Percentiles rank a stretch among this genome's conserved stretches.
Conservation (phyloP, 768 basidiomycete species). For the Trametes maxima region DNA sequence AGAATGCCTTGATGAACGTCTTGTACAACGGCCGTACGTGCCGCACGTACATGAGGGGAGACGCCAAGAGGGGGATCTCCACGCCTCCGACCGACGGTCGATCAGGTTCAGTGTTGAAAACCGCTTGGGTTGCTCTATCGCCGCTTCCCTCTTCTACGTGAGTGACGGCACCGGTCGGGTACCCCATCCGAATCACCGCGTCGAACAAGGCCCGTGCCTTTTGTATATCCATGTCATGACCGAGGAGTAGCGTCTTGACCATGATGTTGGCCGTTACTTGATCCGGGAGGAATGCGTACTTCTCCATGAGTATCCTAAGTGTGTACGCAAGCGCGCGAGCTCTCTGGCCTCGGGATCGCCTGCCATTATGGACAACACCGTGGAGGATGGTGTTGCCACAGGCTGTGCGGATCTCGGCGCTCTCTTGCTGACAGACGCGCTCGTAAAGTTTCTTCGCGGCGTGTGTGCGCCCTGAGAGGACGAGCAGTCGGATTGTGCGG, state of each 20-base stretch:
- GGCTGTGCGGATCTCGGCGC: constrained; percentile 34
- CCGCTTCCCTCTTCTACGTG: background rate
- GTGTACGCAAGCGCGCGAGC: constrained; percentile 45
- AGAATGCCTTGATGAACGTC: constrained; percentile 71
- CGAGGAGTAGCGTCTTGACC: constrained; percentile 61
- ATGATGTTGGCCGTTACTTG: constrained; percentile 72
- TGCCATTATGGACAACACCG: constrained; percentile 36
- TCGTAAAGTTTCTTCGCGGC: constrained; percentile 49
- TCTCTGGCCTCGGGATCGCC: constrained; percentile 45
- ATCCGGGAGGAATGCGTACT: constrained; percentile 60
- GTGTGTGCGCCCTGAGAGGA: constrained; percentile 44
- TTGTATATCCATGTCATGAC: constrained; percentile 40
- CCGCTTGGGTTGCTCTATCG: constrained; percentile 20
- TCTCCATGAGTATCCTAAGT: constrained; percentile 45
- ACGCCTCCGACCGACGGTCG: constrained; percentile 15
- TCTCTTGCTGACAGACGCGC: constrained; percentile 13
- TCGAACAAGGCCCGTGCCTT: constrained; percentile 65
- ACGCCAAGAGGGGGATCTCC: constrained; percentile 41
- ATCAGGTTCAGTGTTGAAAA: constrained; percentile 40
- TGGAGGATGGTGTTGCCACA: constrained; percentile 63
- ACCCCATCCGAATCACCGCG: constrained; percentile 60
- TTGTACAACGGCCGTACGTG: constrained; percentile 72
- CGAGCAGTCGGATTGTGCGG: constrained; percentile 41
- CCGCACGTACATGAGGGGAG: constrained; percentile 52
- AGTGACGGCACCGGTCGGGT: constrained; percentile 40